phyloP scores from a whole-genome alignment of 1,139 yeast species.

The Hanseniaspora uvarum region DNA sequence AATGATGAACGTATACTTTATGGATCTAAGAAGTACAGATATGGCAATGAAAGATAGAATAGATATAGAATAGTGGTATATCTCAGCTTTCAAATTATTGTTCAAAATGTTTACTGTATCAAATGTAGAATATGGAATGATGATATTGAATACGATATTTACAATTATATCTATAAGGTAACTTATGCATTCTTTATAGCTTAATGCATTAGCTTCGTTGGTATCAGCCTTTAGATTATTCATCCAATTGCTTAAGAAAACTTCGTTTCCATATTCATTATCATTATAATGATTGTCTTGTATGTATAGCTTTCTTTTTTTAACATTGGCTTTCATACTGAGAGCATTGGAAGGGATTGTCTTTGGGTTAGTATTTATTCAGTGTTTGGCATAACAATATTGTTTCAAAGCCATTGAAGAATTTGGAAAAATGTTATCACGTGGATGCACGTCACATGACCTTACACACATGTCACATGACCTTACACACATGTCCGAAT shows the following conservation, averaged over 20 bases:
- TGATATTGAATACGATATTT: constrained; percentile 7
- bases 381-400: neutral
- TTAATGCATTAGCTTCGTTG: neutral
- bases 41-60: constrained; percentile 30
- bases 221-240: neutral
- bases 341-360: neutral
- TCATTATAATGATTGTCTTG: neutral
- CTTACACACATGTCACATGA: no score
- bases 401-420: no score
- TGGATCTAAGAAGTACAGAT: constrained; percentile 12
- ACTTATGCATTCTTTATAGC: neutral
- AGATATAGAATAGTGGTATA: constrained; percentile 19
- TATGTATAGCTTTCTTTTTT: constrained; percentile 5
- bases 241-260: constrained; percentile 1
- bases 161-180: constrained; percentile 3
- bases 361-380: neutral
- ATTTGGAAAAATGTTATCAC: no score
- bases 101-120: constrained; percentile 2
- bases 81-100: constrained; percentile 2
- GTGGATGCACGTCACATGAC: no score
- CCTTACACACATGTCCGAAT: no score
- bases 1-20: constrained; percentile 60
- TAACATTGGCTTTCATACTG: neutral
- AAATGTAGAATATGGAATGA: constrained; percentile 12
- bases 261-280: constrained; percentile 7